phyloP scores from a whole-genome alignment of 2,329 filamentous ascomycete genomes.

The Beauveria caledonica region DNA sequence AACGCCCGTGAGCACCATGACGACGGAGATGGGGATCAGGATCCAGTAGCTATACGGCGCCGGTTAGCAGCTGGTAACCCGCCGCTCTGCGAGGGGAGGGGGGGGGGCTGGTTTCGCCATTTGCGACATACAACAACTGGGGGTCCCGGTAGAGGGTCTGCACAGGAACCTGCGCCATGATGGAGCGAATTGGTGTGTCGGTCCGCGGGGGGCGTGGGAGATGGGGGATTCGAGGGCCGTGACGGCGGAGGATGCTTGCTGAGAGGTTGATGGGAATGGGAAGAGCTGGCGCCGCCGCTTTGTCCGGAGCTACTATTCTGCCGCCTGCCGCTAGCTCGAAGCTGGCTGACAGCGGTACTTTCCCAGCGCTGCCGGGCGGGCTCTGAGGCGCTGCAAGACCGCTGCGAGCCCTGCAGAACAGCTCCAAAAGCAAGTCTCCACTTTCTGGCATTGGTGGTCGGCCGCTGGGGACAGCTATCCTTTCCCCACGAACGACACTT shows the following conservation, averaged over 20 bases:
- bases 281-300: not conserved
- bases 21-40: conserved; percentile 89
- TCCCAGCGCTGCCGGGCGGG: not conserved
- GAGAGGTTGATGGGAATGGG: not conserved
- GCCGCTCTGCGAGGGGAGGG: no score
- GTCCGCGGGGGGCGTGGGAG: not conserved
- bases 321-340: conserved; percentile 6
- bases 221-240: not conserved
- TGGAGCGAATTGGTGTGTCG: conserved; percentile 13
- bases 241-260: not conserved
- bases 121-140: conserved; percentile 73
- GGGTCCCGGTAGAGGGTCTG: conserved; percentile 99
- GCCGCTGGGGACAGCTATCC: conserved; percentile 11
- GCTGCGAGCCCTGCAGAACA: not conserved
- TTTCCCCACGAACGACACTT: conserved; percentile 9
- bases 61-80: not conserved
- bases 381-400: not conserved
- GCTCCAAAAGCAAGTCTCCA: not conserved
- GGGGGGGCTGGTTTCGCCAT: not conserved
- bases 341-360: not conserved
- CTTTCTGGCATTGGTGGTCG: not conserved
- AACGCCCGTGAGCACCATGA: conserved; percentile 95
- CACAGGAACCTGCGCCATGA: conserved; percentile 75
- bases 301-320: conserved; percentile 14
- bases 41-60: conserved; percentile 80